Evolutionary conservation across 768 basidiomycete genomes (phyloP).

Genomic region (Tephrocybe sp.): DNA sequence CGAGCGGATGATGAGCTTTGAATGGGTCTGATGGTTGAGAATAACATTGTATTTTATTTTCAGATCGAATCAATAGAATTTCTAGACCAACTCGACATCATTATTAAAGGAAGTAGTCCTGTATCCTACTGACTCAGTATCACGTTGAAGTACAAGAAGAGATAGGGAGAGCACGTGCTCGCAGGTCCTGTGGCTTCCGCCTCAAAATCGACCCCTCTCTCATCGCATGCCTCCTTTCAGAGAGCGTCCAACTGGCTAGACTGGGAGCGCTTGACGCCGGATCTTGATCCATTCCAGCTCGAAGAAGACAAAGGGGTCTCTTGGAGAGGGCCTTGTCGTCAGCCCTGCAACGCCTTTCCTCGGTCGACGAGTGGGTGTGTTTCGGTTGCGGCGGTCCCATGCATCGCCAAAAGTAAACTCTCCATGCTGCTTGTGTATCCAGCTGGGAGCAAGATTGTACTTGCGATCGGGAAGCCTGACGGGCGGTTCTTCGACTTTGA

Average conservation of each 20-base stretch:
- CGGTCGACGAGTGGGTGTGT: background rate
- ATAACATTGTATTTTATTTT: no score
- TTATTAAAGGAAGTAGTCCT: no score
- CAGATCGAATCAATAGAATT: no score
- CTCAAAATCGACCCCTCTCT: no score
- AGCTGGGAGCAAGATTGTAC: conserved; percentile 17
- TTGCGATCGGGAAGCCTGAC: background rate
- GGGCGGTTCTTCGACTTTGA: conserved; percentile 4
- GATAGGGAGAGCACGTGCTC: no score
- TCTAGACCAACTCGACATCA: no score
- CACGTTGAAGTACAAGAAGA: no score
- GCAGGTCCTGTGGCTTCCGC: no score
- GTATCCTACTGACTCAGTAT: no score
- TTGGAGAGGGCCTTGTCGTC: background rate
- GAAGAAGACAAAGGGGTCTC: conserved; percentile 1
- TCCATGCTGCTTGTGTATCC: conserved; percentile 17
- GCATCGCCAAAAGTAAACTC: background rate
- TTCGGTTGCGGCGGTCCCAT: conserved; percentile 9
- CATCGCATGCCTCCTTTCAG: no score
- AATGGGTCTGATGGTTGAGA: no score
- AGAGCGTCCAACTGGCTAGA: background rate
- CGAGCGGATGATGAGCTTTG: conserved; percentile 8
- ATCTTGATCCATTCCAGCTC: conserved; percentile 9
- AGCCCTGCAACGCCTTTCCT: background rate
- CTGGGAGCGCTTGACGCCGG: background rate